These are phyloP conservation scores for Scedosporium boydii DNA, from an alignment of 2,329 filamentous ascomycete species.

Conservation along the genomic window DNA sequence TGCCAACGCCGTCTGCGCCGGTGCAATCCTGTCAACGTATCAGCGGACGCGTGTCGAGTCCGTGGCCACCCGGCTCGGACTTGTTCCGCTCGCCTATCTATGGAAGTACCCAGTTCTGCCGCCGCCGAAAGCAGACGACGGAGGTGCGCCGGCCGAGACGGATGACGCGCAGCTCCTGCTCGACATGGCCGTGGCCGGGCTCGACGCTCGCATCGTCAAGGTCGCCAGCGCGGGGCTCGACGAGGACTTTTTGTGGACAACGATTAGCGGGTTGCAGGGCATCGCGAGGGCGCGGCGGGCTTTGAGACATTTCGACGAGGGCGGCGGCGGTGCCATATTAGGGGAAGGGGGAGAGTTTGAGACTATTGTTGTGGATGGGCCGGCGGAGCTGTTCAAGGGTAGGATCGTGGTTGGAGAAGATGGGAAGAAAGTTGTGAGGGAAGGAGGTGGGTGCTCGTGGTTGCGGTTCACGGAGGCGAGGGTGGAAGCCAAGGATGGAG, in stretches of 20 bases:
- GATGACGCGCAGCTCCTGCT: constrained; percentile 54
- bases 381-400: constrained; percentile 59
- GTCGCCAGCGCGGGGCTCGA: constrained; percentile 86
- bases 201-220: constrained; percentile 90
- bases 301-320: constrained; percentile 57
- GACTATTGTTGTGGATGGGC: constrained; percentile 79
- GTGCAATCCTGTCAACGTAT: constrained; percentile 90
- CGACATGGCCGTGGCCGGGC: constrained; percentile 69
- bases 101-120: constrained; percentile 84
- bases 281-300: constrained; percentile 38
- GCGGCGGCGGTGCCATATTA: constrained; percentile 57
- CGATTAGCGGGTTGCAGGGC: constrained; percentile 53
- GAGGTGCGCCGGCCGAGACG: constrained; percentile 10
- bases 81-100: constrained; percentile 75
- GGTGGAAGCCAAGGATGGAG: constrained; percentile 32
- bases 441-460: constrained; percentile 72
- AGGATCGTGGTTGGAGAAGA: constrained; percentile 53
- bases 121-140: constrained; percentile 20
- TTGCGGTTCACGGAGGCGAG: constrained; percentile 51
- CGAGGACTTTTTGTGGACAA: constrained; percentile 68
- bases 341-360: constrained; percentile 97
- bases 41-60: constrained; percentile 94
- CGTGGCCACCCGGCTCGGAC: constrained; percentile 72
- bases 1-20: constrained; percentile 79
- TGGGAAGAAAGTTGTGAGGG: constrained; percentile 44